These are phyloP conservation scores for Cyclotella cryptica DNA, from an alignment of 108 stramenopile genomes.

Conservation along the genomic window DNA sequence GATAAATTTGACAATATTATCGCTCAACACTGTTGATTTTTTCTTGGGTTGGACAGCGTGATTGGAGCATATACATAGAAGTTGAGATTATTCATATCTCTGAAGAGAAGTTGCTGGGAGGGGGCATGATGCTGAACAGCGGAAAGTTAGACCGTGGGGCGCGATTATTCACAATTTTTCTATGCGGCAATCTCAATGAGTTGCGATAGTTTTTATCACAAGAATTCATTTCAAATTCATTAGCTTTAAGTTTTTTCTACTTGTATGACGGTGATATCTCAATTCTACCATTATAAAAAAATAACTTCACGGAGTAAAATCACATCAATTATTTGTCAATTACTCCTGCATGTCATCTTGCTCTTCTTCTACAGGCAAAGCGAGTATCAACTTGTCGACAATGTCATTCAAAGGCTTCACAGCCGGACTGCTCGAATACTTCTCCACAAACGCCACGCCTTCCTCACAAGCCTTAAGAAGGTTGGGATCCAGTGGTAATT, in stretches of 20 bases:
- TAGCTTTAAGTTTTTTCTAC: neutral
- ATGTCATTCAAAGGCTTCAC: constrained; percentile 67
- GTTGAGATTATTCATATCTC: too few species aligned
- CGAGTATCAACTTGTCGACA: constrained; percentile 57
- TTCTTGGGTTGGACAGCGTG: neutral
- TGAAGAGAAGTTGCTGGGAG: too few species aligned
- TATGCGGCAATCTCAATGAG: neutral
- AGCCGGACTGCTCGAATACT: constrained; percentile 59
- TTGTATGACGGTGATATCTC: neutral
- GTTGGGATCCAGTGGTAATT: constrained; percentile 94
- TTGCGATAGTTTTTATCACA: too few species aligned
- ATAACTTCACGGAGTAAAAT: neutral
- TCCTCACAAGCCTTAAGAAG: constrained; percentile 92
- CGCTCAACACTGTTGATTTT: neutral
- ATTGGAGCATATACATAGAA: neutral
- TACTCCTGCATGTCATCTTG: constrained; percentile 24
- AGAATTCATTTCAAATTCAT: neutral
- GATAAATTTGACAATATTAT: constrained; percentile 32
- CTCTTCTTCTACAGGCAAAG: constrained; percentile 80
- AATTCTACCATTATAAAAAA: neutral
- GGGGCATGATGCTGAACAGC: too few species aligned
- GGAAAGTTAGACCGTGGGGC: neutral
- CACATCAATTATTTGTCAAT: neutral
- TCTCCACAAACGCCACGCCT: constrained; percentile 81
- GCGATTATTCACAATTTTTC: neutral